These are phyloP conservation scores for Podospora comata DNA, from an alignment of 495 filamentous ascomycete species.

Conservation along the genomic window DNA sequence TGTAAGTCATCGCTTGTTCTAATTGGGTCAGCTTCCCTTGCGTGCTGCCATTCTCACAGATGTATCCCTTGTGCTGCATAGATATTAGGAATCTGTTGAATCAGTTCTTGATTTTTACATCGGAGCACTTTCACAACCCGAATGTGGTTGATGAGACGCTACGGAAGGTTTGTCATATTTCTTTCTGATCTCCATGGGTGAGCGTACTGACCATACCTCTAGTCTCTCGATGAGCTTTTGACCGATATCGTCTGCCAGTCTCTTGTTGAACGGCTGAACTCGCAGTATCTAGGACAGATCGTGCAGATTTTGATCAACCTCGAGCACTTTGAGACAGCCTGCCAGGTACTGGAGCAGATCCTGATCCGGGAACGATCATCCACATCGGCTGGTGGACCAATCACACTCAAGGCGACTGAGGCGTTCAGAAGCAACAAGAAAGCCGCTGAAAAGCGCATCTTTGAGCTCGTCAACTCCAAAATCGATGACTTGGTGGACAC, in stretches of 20 bases:
- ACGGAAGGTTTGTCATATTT: slow-evolving; percentile 52
- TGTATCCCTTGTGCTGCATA: slow-evolving; percentile 98
- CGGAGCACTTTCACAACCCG: slow-evolving; percentile 87
- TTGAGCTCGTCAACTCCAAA: slow-evolving; percentile 97
- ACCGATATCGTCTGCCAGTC: slow-evolving; percentile 85
- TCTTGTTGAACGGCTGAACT: slow-evolving; percentile 81
- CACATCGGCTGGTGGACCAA: slow-evolving; percentile 66
- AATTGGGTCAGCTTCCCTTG: slow-evolving; percentile 67
- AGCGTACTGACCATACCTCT: slow-evolving; percentile 19
- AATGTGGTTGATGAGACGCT: slow-evolving; percentile 85
- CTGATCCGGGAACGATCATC: slow-evolving; percentile 78
- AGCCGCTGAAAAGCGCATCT: slow-evolving; percentile 94
- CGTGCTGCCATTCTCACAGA: slow-evolving; percentile 93
- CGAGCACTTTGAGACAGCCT: slow-evolving; percentile 93
- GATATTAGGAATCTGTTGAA: slow-evolving; percentile 95
- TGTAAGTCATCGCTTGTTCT: neutral
- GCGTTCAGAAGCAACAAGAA: slow-evolving; percentile 88
- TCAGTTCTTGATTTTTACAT: slow-evolving; percentile 93
- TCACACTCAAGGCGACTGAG: slow-evolving; percentile 75
- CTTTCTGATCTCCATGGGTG: neutral
- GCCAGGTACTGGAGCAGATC: slow-evolving; percentile 78
- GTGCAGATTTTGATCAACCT: slow-evolving; percentile 98
- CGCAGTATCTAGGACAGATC: slow-evolving; percentile 94
- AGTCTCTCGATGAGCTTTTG: slow-evolving; percentile 81
- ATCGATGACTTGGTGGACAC: slow-evolving; percentile 97